A percentile compares a stretch with the other conserved stretches of the same genome.
These are phyloP conservation scores for Santalum album DNA, from an alignment of 164 flowering plant species.

Conservation along the genomic window DNA sequence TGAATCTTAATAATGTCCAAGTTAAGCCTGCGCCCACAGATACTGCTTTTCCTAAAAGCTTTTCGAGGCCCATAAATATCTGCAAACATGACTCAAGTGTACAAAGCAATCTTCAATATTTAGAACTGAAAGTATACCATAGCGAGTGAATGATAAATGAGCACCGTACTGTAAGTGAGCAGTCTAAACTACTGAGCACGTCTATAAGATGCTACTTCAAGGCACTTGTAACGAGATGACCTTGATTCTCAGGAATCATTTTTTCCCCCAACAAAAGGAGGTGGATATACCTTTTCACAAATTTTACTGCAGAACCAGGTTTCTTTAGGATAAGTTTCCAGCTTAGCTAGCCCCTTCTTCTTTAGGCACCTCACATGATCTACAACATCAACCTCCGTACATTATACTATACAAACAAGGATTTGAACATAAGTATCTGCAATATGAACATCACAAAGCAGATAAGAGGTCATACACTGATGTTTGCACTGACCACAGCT, in stretches of 20 bases:
- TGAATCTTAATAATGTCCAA: slow-evolving; percentile 53
- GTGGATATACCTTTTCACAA: slow-evolving; percentile 54
- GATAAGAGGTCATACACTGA: slow-evolving; percentile 44
- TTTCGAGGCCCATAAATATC: slow-evolving; percentile 45
- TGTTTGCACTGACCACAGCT: slow-evolving; percentile 67
- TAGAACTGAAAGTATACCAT: too few relatives aligned
- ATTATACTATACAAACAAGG: not conserved
- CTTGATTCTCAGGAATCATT: too few relatives aligned
- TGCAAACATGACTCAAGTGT: slow-evolving; percentile 21
- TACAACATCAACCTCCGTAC: slow-evolving; percentile 18
- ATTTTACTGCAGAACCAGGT: slow-evolving; percentile 64
- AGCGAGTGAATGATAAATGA: too few relatives aligned
- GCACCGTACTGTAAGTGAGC: too few relatives aligned
- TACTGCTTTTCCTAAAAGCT: slow-evolving; percentile 43
- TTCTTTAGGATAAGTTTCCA: slow-evolving; percentile 18
- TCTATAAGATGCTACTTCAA: too few relatives aligned
- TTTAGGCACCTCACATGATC: slow-evolving; percentile 66
- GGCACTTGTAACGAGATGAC: too few relatives aligned
- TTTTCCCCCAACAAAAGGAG: too few relatives aligned
- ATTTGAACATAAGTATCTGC: not conserved
- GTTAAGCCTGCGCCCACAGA: slow-evolving; percentile 44
- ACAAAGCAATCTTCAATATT: not conserved
- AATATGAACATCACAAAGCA: not conserved
- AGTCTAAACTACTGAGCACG: too few relatives aligned
- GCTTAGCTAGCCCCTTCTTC: slow-evolving; percentile 12